Evolutionary conservation across 2,329 filamentous ascomycete genomes (phyloP), one percentile per base, ranked within the genome.

Genomic region (Epichloe gansuensis): DNA sequence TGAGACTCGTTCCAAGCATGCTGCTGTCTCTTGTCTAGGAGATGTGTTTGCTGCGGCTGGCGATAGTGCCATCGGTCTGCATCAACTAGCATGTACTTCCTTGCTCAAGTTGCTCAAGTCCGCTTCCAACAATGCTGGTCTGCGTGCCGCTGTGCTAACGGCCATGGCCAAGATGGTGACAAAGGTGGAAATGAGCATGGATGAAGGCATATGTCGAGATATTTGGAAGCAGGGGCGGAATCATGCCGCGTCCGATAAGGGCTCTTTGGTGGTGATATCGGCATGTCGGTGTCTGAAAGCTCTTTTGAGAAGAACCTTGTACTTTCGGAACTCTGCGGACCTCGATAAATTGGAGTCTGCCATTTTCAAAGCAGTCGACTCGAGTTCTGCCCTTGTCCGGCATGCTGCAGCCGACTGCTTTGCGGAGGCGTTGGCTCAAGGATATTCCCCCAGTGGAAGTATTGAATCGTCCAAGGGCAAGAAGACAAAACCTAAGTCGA

Each of bases 41-140:
- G 85, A 93, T 63, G 81, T 97, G 36, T 97, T 90, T 68, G 87
- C 85, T 53, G 81, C 86, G n/a, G 91, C 91, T 2, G 93, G 93
- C 51, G 93, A 97, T 66, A 96, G 91, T 67, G 89, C 87, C 47
- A 87, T 95, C 66, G 84, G 85, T 56, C 73, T 95, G 54, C 88
- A 93, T 55, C 82, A 84, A 52, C 70, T 95, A 54, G 81, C 84
- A 15, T 87, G 83, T 59, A 77, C 81, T 11, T 79, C 82, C 5
- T 69, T 95, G 49, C 61, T 95, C 52, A 94, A 90, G 67, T 73
- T 90, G 0, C 70, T 95, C 56, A 97, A 96, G 68, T 72, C 80
- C 11, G 82, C 89, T 0, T 82, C 84, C 53, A 87, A 74, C 60
- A 84, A 96, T 72, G 84, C 89, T 0, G 93, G 90, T 0, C 71